Evolutionary conservation across 352 stramenopile genomes (phyloP).

Genomic region (Phytophthora gonapodyides): DNA sequence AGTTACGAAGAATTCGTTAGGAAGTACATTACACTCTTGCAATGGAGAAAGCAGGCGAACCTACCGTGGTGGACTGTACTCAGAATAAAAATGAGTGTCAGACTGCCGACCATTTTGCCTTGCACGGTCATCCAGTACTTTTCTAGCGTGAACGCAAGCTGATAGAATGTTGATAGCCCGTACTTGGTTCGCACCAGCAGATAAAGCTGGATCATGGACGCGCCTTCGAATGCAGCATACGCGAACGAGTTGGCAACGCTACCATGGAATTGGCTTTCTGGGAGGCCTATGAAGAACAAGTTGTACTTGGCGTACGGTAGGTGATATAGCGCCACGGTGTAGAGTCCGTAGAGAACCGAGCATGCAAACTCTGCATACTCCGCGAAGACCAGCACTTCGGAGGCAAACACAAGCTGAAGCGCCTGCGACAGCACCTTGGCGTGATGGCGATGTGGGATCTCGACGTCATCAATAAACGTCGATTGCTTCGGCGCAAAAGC

Average conservation of each 20-base stretch:
- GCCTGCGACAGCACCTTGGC: conserved; percentile 24
- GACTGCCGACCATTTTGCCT: conserved; percentile 28
- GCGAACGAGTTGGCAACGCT: background rate
- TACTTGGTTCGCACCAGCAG: conserved; percentile 28
- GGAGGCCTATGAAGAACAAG: conserved; percentile 13
- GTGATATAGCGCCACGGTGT: conserved; percentile 22
- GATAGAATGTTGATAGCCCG: conserved; percentile 28
- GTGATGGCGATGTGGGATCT: conserved; percentile 22
- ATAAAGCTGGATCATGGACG: conserved; percentile 21
- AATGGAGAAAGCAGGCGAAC: background rate
- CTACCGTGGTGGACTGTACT: conserved; percentile 16
- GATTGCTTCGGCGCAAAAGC: background rate
- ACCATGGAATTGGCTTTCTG: background rate
- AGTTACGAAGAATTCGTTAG: conserved; percentile 1
- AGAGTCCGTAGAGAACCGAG: conserved; percentile 30
- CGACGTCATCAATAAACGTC: conserved; percentile 18
- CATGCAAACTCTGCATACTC: conserved; percentile 43
- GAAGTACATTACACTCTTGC: conserved; percentile 21
- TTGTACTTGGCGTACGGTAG: conserved; percentile 25
- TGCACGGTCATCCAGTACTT: conserved; percentile 36
- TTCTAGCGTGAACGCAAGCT: conserved; percentile 42
- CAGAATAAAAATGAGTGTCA: conserved; percentile 34
- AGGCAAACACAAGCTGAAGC: conserved; percentile 30
- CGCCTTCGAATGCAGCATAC: conserved; percentile 18
- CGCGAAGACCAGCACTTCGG: conserved; percentile 29